Evolutionary conservation across 1,139 yeast genomes (phyloP).

Genomic region (Candida anutae): DNA sequence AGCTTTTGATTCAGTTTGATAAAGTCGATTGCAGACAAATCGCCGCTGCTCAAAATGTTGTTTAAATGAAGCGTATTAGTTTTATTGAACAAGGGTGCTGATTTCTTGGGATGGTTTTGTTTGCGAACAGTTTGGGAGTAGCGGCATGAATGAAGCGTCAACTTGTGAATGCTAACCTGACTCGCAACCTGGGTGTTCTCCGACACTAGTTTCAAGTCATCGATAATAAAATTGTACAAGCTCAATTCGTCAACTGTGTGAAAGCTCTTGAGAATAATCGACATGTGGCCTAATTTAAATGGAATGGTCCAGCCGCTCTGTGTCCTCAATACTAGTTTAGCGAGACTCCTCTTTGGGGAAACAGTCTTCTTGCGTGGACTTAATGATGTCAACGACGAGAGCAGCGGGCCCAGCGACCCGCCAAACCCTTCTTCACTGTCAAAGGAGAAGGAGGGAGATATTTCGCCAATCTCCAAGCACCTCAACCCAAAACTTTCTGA

Average conservation of each 20-base stretch:
- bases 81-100: constrained; percentile 22
- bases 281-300: constrained; percentile 22
- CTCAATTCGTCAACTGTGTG: constrained; percentile 37
- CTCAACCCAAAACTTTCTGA: constrained; percentile 27
- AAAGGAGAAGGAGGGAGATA: constrained; percentile 46
- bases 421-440: constrained; percentile 15
- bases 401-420: constrained; percentile 1
- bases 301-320: constrained; percentile 46
- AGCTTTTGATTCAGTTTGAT: constrained; percentile 19
- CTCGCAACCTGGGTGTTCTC: constrained; percentile 4
- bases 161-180: constrained; percentile 10
- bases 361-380: constrained; percentile 9
- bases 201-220: constrained; percentile 18
- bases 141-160: constrained; percentile 20
- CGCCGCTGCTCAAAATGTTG: constrained; percentile 32
- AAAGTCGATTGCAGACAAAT: constrained; percentile 44
- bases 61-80: constrained; percentile 28
- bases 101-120: constrained; percentile 5
- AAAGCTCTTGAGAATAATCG: constrained; percentile 30
- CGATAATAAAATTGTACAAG: constrained; percentile 43
- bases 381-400: constrained; percentile 4
- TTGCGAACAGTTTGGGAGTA: constrained; percentile 15
- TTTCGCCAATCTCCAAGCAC: constrained; percentile 25
- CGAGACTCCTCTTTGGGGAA: constrained; percentile 15
- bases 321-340: constrained; percentile 23